Percentiles rank a stretch among this genome's conserved stretches.
phyloP scores from a whole-genome alignment of 2,329 filamentous ascomycete genomes.

The Monascus ruber region DNA sequence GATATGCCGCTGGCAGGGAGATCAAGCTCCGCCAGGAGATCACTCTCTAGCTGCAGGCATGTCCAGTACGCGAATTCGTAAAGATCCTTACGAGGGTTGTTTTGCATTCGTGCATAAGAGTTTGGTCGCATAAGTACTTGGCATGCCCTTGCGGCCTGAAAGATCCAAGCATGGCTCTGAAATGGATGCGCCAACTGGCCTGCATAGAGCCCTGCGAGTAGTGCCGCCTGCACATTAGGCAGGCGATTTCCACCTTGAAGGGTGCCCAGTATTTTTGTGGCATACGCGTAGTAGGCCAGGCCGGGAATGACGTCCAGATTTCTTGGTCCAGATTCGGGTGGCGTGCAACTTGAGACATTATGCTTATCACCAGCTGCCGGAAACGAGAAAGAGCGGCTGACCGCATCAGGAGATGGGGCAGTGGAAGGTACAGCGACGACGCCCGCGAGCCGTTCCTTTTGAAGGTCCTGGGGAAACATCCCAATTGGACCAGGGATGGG shows the following conservation, averaged over 20 bases:
- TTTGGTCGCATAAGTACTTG: constrained; percentile 63
- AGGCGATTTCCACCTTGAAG: constrained; percentile 68
- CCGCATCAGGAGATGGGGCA: neutral
- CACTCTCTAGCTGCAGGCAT: constrained; percentile 84
- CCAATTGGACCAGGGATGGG: constrained; percentile 47
- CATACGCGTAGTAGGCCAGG: constrained; percentile 77
- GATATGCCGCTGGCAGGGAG: constrained; percentile 51
- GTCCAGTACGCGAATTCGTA: constrained; percentile 80
- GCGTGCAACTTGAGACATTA: constrained; percentile 5
- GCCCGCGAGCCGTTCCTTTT: constrained; percentile 5
- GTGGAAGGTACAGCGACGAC: neutral
- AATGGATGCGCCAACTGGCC: constrained; percentile 78
- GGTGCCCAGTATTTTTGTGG: constrained; percentile 74
- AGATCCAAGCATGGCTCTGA: constrained; percentile 68
- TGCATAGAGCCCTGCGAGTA: constrained; percentile 79
- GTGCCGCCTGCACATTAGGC: constrained; percentile 70
- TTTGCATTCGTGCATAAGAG: constrained; percentile 22
- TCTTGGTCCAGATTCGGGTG: constrained; percentile 21
- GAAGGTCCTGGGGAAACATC: constrained; percentile 15
- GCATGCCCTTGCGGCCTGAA: constrained; percentile 47
- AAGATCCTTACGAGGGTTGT: constrained; percentile 43
- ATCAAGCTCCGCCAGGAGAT: constrained; percentile 79
- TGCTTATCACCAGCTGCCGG: constrained; percentile 6
- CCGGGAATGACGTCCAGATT: constrained; percentile 85
- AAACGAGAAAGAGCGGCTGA: constrained; percentile 10